Conservation (phyloP, 2,329 filamentous ascomycete species). For the Epichloe elymi region DNA sequence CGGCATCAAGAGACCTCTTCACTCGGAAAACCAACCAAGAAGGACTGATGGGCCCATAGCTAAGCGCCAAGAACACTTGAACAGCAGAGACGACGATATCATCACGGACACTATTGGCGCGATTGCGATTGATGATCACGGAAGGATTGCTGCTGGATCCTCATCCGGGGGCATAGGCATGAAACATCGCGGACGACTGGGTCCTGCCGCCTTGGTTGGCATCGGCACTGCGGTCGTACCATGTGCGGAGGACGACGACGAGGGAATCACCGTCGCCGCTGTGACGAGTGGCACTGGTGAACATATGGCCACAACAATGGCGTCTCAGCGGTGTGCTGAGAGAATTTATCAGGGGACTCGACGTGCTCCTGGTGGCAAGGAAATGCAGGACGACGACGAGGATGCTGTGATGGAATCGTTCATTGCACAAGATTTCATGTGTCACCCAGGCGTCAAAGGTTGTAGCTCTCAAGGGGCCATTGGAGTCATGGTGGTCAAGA, state of each 20-base stretch:
- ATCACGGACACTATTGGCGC: slow-evolving; percentile 93
- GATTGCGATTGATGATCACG: slow-evolving; percentile 76
- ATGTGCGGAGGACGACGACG: slow-evolving; percentile 53
- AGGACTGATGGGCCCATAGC: slow-evolving; percentile 2
- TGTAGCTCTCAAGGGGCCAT: slow-evolving; percentile 80
- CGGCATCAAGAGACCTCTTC: slow-evolving; percentile 22
- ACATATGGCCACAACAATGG: slow-evolving; percentile 94
- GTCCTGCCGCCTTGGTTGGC: slow-evolving; percentile 84
- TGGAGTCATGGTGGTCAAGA: slow-evolving; percentile 83
- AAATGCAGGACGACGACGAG: slow-evolving; percentile 61
- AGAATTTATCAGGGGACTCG: slow-evolving; percentile 62
- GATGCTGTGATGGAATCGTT: slow-evolving; percentile 61
- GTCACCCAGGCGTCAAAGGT: slow-evolving; percentile 69
- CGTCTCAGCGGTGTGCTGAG: slow-evolving; percentile 74
- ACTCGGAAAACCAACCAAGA: background rate
- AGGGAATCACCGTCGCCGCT: slow-evolving; percentile 59
- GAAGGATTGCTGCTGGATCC: slow-evolving; percentile 84
- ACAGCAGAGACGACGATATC: slow-evolving; percentile 35
- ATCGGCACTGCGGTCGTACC: slow-evolving; percentile 87
- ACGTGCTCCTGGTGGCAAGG: slow-evolving; percentile 45
- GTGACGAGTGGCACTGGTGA: slow-evolving; percentile 94
- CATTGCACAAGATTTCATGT: slow-evolving; percentile 83
- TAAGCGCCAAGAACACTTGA: slow-evolving; percentile 11
- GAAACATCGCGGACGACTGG: slow-evolving; percentile 87
- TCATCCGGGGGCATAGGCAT: slow-evolving; percentile 97